Conservation (phyloP, 1,139 yeast genomes). For the Candida albicans region DNA sequence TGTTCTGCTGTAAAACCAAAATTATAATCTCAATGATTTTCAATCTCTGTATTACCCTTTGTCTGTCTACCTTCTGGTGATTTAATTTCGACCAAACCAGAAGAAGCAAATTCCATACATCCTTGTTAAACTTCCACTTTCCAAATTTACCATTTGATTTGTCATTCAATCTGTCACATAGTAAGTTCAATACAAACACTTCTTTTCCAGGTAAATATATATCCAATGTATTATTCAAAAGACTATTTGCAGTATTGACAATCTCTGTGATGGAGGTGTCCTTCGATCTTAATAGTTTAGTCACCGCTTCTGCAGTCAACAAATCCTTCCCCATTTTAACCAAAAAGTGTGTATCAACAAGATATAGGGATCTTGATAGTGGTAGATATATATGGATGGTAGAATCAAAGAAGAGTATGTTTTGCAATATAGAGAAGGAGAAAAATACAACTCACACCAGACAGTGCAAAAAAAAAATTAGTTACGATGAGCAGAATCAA, state of each 20-base stretch:
- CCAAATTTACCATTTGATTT: conserved; percentile 27
- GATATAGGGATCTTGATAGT: too few species aligned
- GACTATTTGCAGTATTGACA: conserved; percentile 36
- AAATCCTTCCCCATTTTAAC: background rate
- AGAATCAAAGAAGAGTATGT: too few species aligned
- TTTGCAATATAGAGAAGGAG: too few species aligned
- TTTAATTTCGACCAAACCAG: conserved; percentile 36
- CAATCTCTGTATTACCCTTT: conserved; percentile 37
- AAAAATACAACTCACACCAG: too few species aligned
- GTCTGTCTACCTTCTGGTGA: conserved; percentile 19
- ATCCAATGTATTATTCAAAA: conserved; percentile 38
- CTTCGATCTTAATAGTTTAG: conserved; percentile 64
- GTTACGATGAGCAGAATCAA: too few species aligned
- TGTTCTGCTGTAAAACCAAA: conserved; percentile 12
- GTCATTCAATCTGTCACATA: conserved; percentile 66
- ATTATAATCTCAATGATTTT: conserved; percentile 21
- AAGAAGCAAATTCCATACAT: conserved; percentile 50
- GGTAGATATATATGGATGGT: too few species aligned
- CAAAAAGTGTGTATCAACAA: background rate
- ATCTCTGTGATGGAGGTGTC: conserved; percentile 46
- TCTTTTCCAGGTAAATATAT: conserved; percentile 63
- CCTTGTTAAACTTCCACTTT: conserved; percentile 40
- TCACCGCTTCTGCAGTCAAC: conserved; percentile 55
- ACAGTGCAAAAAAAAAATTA: too few species aligned
- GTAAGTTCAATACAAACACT: conserved; percentile 61